Evolutionary conservation across 2,329 filamentous ascomycete species (phyloP).

Genomic region (Chrysosporium queenslandicum): DNA sequence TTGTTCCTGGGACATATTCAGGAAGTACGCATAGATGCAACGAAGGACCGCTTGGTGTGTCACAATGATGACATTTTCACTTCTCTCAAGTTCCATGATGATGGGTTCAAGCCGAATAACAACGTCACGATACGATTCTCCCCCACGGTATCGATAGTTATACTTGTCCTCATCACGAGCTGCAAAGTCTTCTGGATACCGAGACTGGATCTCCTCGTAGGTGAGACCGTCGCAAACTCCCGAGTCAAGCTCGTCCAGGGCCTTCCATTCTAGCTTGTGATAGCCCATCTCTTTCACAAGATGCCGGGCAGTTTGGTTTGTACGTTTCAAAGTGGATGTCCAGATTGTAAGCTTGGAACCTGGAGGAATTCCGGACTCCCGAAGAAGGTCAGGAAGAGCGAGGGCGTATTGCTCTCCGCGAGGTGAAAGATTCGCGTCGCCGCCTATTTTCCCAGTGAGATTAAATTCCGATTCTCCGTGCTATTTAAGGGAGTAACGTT

Average conservation of each 20-base stretch:
- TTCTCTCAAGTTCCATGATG: slow-evolving; percentile 97
- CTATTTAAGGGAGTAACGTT: slow-evolving; percentile 37
- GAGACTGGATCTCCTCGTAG: slow-evolving; percentile 85
- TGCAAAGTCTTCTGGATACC: slow-evolving; percentile 87
- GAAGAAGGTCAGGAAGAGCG: slow-evolving; percentile 73
- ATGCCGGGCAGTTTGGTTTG: slow-evolving; percentile 81
- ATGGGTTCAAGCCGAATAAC: slow-evolving; percentile 97
- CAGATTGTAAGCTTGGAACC: slow-evolving; percentile 58
- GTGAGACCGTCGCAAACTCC: slow-evolving; percentile 95
- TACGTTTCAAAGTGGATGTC: slow-evolving; percentile 69
- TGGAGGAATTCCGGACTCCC: slow-evolving; percentile 68
- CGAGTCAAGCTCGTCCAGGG: slow-evolving; percentile 90
- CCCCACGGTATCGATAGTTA: slow-evolving; percentile 96
- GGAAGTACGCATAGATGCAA: slow-evolving; percentile 98
- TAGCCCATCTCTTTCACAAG: slow-evolving; percentile 60
- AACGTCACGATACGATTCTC: slow-evolving; percentile 91
- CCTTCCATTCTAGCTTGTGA: slow-evolving; percentile 97
- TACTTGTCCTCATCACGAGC: slow-evolving; percentile 98
- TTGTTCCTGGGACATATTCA: slow-evolving; percentile 87
- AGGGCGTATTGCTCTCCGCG: slow-evolving; percentile 80
- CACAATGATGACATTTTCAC: slow-evolving; percentile 94
- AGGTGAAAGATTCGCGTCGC: slow-evolving; percentile 75
- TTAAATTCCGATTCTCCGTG: slow-evolving; percentile 95
- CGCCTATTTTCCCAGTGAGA: slow-evolving; percentile 79
- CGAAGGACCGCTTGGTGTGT: slow-evolving; percentile 94